Base-by-base conservation (phyloP, 805 yeast genomes). In the Kodamaea hsintzibuensis region DNA sequence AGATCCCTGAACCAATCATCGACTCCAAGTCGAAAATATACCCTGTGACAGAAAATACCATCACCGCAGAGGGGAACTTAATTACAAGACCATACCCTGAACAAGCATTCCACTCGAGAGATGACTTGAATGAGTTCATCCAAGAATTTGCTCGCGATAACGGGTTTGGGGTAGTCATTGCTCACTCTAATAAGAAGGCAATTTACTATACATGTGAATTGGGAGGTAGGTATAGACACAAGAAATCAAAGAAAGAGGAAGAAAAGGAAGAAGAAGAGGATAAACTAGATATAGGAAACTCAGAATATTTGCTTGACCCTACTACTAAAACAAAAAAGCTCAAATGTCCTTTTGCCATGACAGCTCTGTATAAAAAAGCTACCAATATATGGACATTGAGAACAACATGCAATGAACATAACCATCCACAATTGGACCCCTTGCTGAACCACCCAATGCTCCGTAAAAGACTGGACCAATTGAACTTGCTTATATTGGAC, bases 341-440 rank as follows among this genome's bases (percentile, higher is more conserved):
- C 55, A 76, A 75, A 59, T 82, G 86, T 65, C 85, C 84, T 19
- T 82, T 80, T 64, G 72, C 83, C n/a, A 80, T 82, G 82, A 81
- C 83, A 42, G 85, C 86, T 27, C 73, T 76, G 60, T 80, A 66
- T 61, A 78, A 81, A 27, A 82, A 81, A 60, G 72, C 76, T 47
- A 77, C 74, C 51, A 74, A 76, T 51, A 73, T 71, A 42, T 82
- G 85, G 85, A 77, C 81, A 17, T 67, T 82, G 47, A 75, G 77
- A 52, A 80, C 82, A 12, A 79, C 82, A 9, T 78, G 83, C 58
- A 80, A 80, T 64, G 82, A 80, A 60, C 85, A 82, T 66, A 82
- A 82, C 62, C 85, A 82, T 62, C 83, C 84, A 18, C 82, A 80
- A 61, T 71, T 81, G 57, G 83, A 80, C 59, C 85, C 85, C 7